Evolutionary conservation across 139 green algal species (phyloP), one percentile per base, ranked within the genome.

Genomic region (Zygnema circumcarinatum): DNA sequence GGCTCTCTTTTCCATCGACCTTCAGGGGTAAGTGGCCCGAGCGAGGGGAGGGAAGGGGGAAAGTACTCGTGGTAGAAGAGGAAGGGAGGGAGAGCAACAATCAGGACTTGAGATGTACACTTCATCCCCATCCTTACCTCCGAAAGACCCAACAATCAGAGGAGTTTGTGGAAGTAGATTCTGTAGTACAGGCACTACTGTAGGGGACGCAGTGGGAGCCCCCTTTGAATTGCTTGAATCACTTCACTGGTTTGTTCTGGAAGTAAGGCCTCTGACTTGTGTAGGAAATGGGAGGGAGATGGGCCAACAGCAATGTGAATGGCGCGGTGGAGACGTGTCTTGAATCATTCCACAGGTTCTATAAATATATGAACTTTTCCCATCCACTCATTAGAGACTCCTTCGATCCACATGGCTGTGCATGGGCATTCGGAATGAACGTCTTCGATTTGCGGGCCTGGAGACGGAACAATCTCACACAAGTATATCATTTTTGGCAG

Each of bases 391-490:
- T 90, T 2, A 83, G 47, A 35, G 76, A 88, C 40, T 38, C 39
- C 47, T 90, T 90, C 2, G 85, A 90, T 67, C 85, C 85, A 22
- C 38, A 90, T 35, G 85, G 36, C 21, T 90, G 85, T 53, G 76
- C 52, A n/a, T 90, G 85, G 85, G 85, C 85, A 29, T 90, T 83
- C 41, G 85, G 85, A 47, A 90, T 90, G 85, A 90, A 90, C 31
- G 79, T 90, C n/a, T 90, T 90, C 33, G 85, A 90, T 68, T 67
- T 90, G 25, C 54, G 69, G 2, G 41, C 38, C 25, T 90, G 85
- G 85, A 89, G 39, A 31, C 36, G 2, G 38, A 33, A 35, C 62
- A 68, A 89, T 68, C 36, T 90, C 11, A 90, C 85, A 25, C 38
- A 32, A 38, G 84, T 20, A 31, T 90, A 90, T 20, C 85, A 90